Base-by-base conservation (phyloP, 108 stramenopile genomes). In the Cylindrotheca closterium region DNA sequence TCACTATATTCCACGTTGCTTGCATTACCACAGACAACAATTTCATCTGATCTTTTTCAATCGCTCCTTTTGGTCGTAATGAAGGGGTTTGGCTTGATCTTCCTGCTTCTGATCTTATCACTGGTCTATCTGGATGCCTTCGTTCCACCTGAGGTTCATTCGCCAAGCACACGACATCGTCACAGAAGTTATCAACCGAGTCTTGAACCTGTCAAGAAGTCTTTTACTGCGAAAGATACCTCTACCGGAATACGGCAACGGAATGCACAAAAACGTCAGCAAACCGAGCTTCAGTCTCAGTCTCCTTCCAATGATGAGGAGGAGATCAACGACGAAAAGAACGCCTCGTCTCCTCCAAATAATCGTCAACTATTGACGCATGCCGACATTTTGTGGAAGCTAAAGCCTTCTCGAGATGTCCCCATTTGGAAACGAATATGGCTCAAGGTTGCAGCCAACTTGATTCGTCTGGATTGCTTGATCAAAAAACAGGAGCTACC, bases 301-400 rank as follows among this genome's bases (percentile, higher is more conserved):
- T 25, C 7, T 51, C 47, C 18, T 26, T 10, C 4, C 2, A 30
- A 4, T 30, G n/a, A 12, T 19, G 2, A 12, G 1, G 45, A 25
- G n/a, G 25, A 21, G 34, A 37, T 42, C 2, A 33, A 21, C 21
- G 23, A n/a, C n/a, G n/a, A n/a, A n/a, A n/a, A n/a, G n/a, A n/a
- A 34, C n/a, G 34, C 2, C 22, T 3, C 46, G 22, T 46, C 33
- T 8, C 19, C 18, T 24, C 4, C n/a, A 21, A 45, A 2, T 8
- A 12, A 19, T 10, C n/a, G 48, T 17, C 23, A 51, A 51, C 24
- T 25, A 33, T 64, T 82, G 30, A 73, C 60, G 29, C 83, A 89
- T 53, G 55, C 54, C 15, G 86, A 87, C 47, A 82, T 91, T 37
- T 53, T 79, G 48, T 91, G 86, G 86, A 79, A 81, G 63, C 30